Base-by-base conservation (phyloP, 768 basidiomycete genomes). In the Boletus vermiculosoides region DNA sequence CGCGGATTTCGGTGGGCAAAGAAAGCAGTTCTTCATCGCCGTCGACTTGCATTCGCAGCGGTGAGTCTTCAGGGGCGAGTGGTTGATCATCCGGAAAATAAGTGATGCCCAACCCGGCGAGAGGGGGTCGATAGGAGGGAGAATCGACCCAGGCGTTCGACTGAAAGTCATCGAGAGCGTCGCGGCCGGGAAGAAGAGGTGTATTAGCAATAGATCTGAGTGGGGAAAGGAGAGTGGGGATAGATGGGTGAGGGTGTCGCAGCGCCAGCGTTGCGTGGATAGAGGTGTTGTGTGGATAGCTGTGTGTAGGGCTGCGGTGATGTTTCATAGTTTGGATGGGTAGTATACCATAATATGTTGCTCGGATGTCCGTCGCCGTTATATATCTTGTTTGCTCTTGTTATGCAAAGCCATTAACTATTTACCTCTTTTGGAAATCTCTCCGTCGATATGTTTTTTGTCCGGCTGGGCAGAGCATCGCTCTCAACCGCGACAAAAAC, bases 211-310 rank as follows among this genome's bases (percentile, higher is more conserved):
- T 60, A 16, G 56, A 58, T 13, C 39, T 50, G 51, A 67, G 59
- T 15, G 70, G 60, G 1, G 65, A 65, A 71, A 73, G 58, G 69
- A 73, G 66, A 10, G 71, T 71, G 41, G 66, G 62, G 9, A 56
- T 66, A 57, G 62, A 31, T 48, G 56, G 16, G 28, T 23, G 49
- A 20, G 50, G 4, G 28, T 59, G 58, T 57, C 62, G 72, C 72
- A 63, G 46, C 68, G 71, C 71, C 71, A 64, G 71, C 71, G 72
- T 46, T 65, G 71, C 65, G 57, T 60, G 59, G 18, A 45, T 45
- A 45, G 61, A 52, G 41, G 4, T 40, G 36, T 40, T 30, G 12
- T 56, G 66, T 57, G 58, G 59, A 58, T 65, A 63, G 56, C 52
- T 66, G 44, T 56, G 58, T 37, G 68, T 70, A 15, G 66, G 57